Evolutionary conservation across 129 eudicot genomes (phyloP), one percentile per base, ranked within the genome.

Genomic region (Flaveria bidentis): DNA sequence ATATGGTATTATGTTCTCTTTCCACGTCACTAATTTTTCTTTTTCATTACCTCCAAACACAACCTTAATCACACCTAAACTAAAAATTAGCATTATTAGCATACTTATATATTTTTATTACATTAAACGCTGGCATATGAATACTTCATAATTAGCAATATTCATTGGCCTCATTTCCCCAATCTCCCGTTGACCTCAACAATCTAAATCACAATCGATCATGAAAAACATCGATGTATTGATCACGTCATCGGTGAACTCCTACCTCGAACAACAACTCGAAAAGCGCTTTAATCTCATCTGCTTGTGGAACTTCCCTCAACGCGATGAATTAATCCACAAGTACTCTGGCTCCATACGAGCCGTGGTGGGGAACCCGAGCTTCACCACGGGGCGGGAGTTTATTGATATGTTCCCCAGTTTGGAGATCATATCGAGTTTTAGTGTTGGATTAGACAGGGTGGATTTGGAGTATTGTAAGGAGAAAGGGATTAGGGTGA

Each of bases 161-260:
- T 5, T 20, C 62, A 1, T 8, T 18, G 14, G 28, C 7, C 13
- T 8, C 53, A 56, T 23, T 11, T 11, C 28, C 14, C 20, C 23
- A 13, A 1, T 8, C 16, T 61, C 67, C 41, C 42, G 16, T 33
- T 63, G 22, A 61, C 17, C 16, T 3, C 28, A 28, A 45, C 50
- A 11, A 10, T 45, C 3, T n/a, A 9, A 61, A 42, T 26, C 76
- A 70, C 45, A 39, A 53, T 60, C 81, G 5, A 79, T 64, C 83
- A 89, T 89, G 96, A 86, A 86, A 69, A 50, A 69, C 56, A 85
- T 88, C 39, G 90, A 90, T 9, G 91, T 91, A 23, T 80, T 91
- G 22, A 70, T 83, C 78, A 57, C 77, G 15, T 72, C 75, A 5
- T 89, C 93, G 4, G 58, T 82, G 80, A 71, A 82, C 6, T 17